phyloP scores from a whole-genome alignment of 2,329 filamentous ascomycete genomes.

The Coniella lustricola region DNA sequence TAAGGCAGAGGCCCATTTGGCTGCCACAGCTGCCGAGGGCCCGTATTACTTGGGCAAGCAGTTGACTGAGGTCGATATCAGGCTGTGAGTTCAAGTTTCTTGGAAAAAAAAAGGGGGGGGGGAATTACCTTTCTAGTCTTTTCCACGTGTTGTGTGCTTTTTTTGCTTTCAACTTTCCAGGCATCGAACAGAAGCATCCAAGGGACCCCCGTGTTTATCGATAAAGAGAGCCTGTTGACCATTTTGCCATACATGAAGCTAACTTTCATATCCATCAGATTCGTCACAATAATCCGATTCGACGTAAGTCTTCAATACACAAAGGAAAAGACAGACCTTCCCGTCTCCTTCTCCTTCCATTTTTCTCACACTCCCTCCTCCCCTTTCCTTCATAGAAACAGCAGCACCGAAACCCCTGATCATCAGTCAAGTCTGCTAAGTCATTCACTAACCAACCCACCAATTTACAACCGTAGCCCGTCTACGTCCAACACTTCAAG shows the following conservation, averaged over 20 bases:
- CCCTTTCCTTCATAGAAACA: not conserved
- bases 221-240: too few species aligned
- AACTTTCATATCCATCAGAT: slow-evolving; percentile 31
- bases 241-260: too few species aligned
- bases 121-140: too few species aligned
- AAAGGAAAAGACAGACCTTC: too few species aligned
- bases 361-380: not conserved
- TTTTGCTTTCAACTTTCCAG: too few species aligned
- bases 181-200: too few species aligned
- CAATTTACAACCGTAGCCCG: slow-evolving; percentile 37
- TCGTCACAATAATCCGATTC: slow-evolving; percentile 65
- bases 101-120: too few species aligned
- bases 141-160: too few species aligned
- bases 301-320: slow-evolving; percentile 37
- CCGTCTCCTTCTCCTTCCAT: not conserved
- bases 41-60: slow-evolving; percentile 69
- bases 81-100: slow-evolving; percentile 54
- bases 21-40: slow-evolving; percentile 29
- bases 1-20: slow-evolving; percentile 64
- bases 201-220: too few species aligned
- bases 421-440: too few species aligned
- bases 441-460: not conserved
- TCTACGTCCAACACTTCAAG: slow-evolving; percentile 85
- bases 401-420: too few species aligned
- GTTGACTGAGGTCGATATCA: slow-evolving; percentile 76